Evolutionary conservation across 1,284 basidiomycete species (phyloP).

Genomic region (Ceratobasidium sp.): DNA sequence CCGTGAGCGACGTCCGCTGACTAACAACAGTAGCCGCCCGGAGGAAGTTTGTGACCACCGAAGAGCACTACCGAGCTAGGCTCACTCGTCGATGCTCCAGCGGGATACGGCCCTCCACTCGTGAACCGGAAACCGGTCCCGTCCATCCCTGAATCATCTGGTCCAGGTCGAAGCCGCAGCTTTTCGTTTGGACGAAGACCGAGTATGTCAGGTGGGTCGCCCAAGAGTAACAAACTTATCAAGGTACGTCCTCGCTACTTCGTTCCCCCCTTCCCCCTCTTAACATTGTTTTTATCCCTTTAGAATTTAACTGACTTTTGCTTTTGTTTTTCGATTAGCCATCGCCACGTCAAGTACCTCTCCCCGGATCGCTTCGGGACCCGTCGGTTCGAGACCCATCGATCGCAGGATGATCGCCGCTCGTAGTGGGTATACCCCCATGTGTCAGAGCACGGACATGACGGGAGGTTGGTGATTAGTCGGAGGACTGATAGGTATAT

Average conservation of each 20-base stretch:
- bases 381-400: slow-evolving; percentile 4
- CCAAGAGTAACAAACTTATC: slow-evolving; percentile 13
- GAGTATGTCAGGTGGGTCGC: background rate
- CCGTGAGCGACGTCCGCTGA: too few species aligned
- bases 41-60: too few species aligned
- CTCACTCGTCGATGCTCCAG: background rate
- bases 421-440: background rate
- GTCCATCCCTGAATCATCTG: background rate
- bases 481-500: slow-evolving; percentile 1
- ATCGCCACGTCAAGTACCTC: slow-evolving; percentile 6
- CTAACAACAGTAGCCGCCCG: too few species aligned
- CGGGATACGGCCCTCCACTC: slow-evolving; percentile 11
- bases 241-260: slow-evolving; percentile 4
- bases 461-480: slow-evolving; percentile 10
- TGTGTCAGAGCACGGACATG: background rate
- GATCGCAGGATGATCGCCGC: background rate
- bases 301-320: background rate
- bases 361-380: slow-evolving; percentile 16
- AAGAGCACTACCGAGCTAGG: slow-evolving; percentile 10
- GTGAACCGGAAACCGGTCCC: slow-evolving; percentile 5
- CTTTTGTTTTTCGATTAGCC: background rate
- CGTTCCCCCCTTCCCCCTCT: too few species aligned
- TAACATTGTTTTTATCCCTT: background rate
- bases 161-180: background rate
- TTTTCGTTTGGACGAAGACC: slow-evolving; percentile 4